Base-by-base conservation (phyloP, 2,329 filamentous ascomycete species). In the Amauroascus niger region DNA sequence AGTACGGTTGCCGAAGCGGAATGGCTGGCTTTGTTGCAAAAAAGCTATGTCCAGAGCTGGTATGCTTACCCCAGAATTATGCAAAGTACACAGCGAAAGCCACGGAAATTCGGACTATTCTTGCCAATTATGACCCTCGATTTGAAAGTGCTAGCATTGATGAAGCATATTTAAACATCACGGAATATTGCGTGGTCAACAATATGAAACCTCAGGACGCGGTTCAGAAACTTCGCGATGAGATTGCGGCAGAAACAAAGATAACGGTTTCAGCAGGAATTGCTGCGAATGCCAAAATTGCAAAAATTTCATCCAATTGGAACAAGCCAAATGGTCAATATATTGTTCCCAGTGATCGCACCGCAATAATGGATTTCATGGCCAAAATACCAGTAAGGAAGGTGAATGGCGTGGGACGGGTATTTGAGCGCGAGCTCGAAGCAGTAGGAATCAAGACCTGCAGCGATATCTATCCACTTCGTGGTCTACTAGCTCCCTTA, bases 291-390 rank as follows among this genome's bases (percentile, higher is more conserved):
- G 84, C 90, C 0, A 91, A 89, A 65, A 76, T 98, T 13, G 91
- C 93, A 28, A 98, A 98, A 70, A 95, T 98, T 30, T 88, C 86
- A 62, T 95, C 88, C 16, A 96, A 98, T 65, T 81, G 86, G 67
- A 96, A 97, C 69, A 98, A 98, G 65, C 93, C 93, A 0, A 95
- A 98, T 62, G 93, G 93, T 0, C 93, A 97, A 65, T 97, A 86
- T 61, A 71, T 80, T 8, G 74, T 97, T 1, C 78, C 84, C 0
- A 86, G 78, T 50, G 84, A 95, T 39, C 79, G 90, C 8, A 71
- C 74, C 24, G 77, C 81, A 0, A 88, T 98, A 56, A 82, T 97
- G 79, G 72, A 77, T 0, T 97, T 96, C 65, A 95, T 97, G 86
- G 77, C 79, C 9, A 79, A 84, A 28, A 74, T 98, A 22, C 84